Conservation (phyloP, 495 filamentous ascomycete genomes). For the Penicillium roqueforti region DNA sequence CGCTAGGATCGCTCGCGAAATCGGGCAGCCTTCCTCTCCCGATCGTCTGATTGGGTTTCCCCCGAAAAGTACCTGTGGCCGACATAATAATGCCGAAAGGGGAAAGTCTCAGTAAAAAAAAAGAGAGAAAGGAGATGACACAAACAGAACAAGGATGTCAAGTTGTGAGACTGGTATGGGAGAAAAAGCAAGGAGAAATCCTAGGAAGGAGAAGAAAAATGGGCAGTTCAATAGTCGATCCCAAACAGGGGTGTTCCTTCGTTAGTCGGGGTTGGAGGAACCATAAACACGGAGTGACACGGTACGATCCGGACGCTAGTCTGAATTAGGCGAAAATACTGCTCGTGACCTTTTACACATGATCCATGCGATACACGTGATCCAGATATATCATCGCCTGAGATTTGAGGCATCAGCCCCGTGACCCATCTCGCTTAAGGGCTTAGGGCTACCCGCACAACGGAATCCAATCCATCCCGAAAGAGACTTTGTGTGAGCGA, state of each 20-base stretch:
- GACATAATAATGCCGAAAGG: constrained; percentile 48
- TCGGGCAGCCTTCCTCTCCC: constrained; percentile 62
- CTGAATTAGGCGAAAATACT: constrained; percentile 8
- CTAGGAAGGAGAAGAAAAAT: constrained; percentile 14
- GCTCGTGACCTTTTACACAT: background rate
- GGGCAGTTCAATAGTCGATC: constrained; percentile 26
- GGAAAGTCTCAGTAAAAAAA: constrained; percentile 18
- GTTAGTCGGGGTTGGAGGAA: constrained; percentile 11
- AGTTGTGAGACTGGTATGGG: constrained; percentile 17
- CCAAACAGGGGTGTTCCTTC: constrained; percentile 27
- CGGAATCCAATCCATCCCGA: constrained; percentile 40
- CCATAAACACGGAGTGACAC: constrained; percentile 23
- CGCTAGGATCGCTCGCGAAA: constrained; percentile 60
- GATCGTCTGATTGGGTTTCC: constrained; percentile 46
- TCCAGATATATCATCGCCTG: background rate
- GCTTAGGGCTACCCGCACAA: constrained; percentile 45
- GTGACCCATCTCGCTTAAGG: constrained; percentile 43
- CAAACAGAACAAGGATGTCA: constrained; percentile 18
- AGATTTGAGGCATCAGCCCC: constrained; percentile 9
- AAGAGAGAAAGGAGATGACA: constrained; percentile 12
- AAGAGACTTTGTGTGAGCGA: constrained; percentile 35
- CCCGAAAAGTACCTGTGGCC: constrained; percentile 50
- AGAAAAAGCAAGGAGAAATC: constrained; percentile 17
- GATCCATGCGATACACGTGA: constrained; percentile 7
- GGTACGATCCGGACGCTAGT: constrained; percentile 24